phyloP scores from a whole-genome alignment of 2,329 filamentous ascomycete genomes.

The Cladophialophora yegresii region DNA sequence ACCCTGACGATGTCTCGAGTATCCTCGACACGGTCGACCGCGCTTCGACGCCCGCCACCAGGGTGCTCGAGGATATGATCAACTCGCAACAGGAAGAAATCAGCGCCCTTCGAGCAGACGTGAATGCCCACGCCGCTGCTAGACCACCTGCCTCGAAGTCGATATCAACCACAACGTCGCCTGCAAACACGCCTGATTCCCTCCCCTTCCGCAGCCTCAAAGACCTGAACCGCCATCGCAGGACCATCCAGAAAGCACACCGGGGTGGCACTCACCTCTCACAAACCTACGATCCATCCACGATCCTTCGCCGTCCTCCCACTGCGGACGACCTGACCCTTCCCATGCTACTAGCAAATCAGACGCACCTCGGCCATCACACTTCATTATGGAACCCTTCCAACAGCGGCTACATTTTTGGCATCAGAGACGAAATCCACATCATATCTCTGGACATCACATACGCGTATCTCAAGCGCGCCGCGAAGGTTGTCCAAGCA shows the following conservation, averaged over 20 bases:
- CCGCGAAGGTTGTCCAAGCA: constrained; percentile 87
- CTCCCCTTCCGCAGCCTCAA: constrained; percentile 18
- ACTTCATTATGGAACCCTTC: constrained; percentile 91
- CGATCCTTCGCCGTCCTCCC: constrained; percentile 66
- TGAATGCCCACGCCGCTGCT: constrained; percentile 29
- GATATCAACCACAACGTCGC: neutral
- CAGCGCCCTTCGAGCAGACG: constrained; percentile 24
- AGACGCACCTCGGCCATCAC: constrained; percentile 86
- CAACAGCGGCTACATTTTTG: constrained; percentile 92
- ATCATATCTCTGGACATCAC: constrained; percentile 91
- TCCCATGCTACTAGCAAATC: constrained; percentile 83
- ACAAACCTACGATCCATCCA: constrained; percentile 31
- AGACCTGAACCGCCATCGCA: constrained; percentile 22
- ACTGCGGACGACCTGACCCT: constrained; percentile 78
- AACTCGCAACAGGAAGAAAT: constrained; percentile 26
- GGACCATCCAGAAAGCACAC: constrained; percentile 12
- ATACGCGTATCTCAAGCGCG: constrained; percentile 84
- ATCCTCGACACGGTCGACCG: constrained; percentile 30
- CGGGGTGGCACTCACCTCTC: constrained; percentile 24
- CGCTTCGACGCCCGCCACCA: constrained; percentile 22
- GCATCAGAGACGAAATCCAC: constrained; percentile 82
- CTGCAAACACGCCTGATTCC: constrained; percentile 3
- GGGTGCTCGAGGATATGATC: constrained; percentile 16
- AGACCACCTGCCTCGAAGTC: constrained; percentile 11
- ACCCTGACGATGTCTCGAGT: constrained; percentile 35